Evolutionary conservation across 2,329 filamentous ascomycete species (phyloP).

Genomic region (Moelleriella libera): DNA sequence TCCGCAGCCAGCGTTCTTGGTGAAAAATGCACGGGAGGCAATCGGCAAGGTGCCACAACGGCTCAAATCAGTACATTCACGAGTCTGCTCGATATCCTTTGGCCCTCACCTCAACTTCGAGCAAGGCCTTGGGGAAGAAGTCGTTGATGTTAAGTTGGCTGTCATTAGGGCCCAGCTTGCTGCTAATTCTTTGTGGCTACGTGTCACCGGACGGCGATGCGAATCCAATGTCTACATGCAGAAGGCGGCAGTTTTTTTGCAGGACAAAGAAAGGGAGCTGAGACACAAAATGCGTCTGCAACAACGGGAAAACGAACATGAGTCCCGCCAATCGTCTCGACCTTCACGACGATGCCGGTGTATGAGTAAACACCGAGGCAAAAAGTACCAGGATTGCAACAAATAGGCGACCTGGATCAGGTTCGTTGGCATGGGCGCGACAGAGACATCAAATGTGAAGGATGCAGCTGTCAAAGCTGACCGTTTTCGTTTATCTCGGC

Average conservation of each 20-base stretch:
- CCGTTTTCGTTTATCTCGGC: not conserved
- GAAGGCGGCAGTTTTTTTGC: conserved; percentile 30
- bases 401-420: too few species aligned
- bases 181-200: conserved; percentile 44
- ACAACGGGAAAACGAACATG: too few species aligned
- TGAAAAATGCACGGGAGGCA: conserved; percentile 7
- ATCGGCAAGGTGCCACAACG: conserved; percentile 8
- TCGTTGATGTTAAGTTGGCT: conserved; percentile 16
- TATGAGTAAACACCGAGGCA: too few species aligned
- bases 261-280: conserved; percentile 3
- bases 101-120: not conserved
- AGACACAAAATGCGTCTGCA: not conserved
- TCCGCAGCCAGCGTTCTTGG: conserved; percentile 7
- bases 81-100: conserved; percentile 11
- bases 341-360: too few species aligned
- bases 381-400: too few species aligned
- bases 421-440: not conserved
- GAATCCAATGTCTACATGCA: conserved; percentile 30
- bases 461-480: not conserved
- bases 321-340: not conserved
- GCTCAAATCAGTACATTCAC: conserved; percentile 19
- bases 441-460: not conserved
- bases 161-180: conserved; percentile 39
- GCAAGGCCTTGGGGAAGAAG: not conserved
- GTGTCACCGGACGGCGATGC: conserved; percentile 31